phyloP scores from a whole-genome alignment of 2,329 filamentous ascomycete species.

The Golovinomyces cichoracearum region DNA sequence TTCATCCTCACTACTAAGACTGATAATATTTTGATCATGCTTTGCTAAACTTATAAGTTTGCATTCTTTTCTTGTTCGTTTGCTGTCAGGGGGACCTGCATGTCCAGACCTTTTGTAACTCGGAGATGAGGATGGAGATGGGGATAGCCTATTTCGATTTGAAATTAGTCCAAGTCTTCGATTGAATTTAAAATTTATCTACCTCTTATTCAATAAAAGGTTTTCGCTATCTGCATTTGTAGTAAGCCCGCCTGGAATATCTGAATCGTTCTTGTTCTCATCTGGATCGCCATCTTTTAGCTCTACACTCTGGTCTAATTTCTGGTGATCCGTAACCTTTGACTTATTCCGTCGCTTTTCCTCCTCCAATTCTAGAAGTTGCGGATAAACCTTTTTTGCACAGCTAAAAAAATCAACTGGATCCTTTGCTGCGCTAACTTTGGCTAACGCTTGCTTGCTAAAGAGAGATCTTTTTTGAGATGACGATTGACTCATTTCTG shows the following conservation, averaged over 20 bases:
- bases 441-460: conserved; percentile 26
- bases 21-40: too few species aligned
- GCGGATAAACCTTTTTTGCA: conserved; percentile 21
- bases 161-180: background rate
- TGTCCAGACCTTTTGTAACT: too few species aligned
- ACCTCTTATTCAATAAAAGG: background rate
- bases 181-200: background rate
- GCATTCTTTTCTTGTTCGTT: too few species aligned
- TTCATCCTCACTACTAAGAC: too few species aligned
- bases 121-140: too few species aligned
- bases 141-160: background rate
- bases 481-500: conserved; percentile 1
- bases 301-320: conserved; percentile 9
- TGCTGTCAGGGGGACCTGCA: too few species aligned
- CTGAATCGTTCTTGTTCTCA: background rate
- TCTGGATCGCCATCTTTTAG: conserved; percentile 3
- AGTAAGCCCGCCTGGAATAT: too few species aligned
- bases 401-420: conserved; percentile 22
- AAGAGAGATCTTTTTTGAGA: conserved; percentile 22
- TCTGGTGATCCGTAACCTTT: conserved; percentile 10
- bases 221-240: too few species aligned
- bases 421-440: conserved; percentile 15
- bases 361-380: conserved; percentile 19
- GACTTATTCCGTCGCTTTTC: conserved; percentile 15
- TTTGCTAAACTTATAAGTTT: too few species aligned